Evolutionary conservation across 1,284 basidiomycete species (phyloP), one percentile per base, ranked within the genome.

Genomic region (Austroboletus niveus): DNA sequence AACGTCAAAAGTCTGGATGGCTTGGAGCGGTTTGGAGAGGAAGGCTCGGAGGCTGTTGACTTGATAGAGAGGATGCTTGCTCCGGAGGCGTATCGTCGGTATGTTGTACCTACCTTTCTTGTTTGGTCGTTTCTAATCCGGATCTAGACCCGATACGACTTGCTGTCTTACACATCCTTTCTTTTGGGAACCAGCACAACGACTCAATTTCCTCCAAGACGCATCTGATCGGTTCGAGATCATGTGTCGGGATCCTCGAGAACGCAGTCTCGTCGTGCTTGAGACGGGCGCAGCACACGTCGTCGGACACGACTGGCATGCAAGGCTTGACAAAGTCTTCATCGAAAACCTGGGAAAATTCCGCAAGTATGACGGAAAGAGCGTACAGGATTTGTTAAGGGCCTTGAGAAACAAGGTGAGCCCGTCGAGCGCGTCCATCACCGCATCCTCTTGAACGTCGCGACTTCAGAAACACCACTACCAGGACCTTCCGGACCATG

Each of bases 191-290:
- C 76, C 94, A 0, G 85, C 80, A 12, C 86, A 90, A 58, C 82
- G 95, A 34, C 75, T 99, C 3, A 85, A 82, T 44, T 99, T 99
- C 80, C 75, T 99, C 14, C 95, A 97, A 70, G 96, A 99, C 59
- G 92, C 94, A 1, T 98, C 94, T 0, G 96, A 99, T 70, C 84
- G 94, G 2, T 98, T 99, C 69, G 96, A 99, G 72, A 95, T 94
- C 65, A 96, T 99, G 92, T 91, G 88, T 60, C 81, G 89, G 45
- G 94, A 96, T 47, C 93, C 95, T 0, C 87, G 85, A 45, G 91
- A 97, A 48, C 75, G 82, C 0, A 80, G 85, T 48, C 78, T 99
- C 14, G 66, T 90, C 12, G 71, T 80, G 27, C 80, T 99, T 29
- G 97, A 99, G 71, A 80, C 72, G 0, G 77, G 77, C 43, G 87